phyloP scores from a whole-genome alignment of 2,329 filamentous ascomycete genomes.

The Ceratocystis harringtonii region DNA sequence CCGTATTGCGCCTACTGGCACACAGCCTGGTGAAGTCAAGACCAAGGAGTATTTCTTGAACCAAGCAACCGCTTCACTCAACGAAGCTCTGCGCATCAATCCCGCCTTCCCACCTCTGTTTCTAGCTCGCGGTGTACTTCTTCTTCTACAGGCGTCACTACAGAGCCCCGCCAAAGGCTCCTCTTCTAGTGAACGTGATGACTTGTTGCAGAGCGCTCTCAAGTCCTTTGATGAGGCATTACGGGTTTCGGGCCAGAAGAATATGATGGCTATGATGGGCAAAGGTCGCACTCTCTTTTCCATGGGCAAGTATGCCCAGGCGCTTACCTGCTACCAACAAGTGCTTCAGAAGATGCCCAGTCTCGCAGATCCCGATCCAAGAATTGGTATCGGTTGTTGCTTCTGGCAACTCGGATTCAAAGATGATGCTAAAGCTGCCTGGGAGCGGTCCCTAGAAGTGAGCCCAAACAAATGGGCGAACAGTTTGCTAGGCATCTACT shows the following conservation, averaged over 20 bases:
- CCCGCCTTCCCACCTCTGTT: conserved; percentile 84
- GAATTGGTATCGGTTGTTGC: conserved; percentile 92
- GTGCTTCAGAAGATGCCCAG: conserved; percentile 74
- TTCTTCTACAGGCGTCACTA: conserved; percentile 73
- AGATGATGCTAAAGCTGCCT: conserved; percentile 77
- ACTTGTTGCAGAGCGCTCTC: conserved; percentile 68
- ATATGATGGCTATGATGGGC: conserved; percentile 83
- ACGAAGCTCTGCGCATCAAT: conserved; percentile 89
- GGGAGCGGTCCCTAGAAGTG: conserved; percentile 75
- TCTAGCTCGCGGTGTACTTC: conserved; percentile 77
- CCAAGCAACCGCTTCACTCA: conserved; percentile 76
- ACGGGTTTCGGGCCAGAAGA: conserved; percentile 67
- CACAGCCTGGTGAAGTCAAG: conserved; percentile 52
- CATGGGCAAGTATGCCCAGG: conserved; percentile 70
- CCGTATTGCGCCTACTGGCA: conserved; percentile 45
- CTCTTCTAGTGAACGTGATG: conserved; percentile 45
- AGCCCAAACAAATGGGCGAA: conserved; percentile 73
- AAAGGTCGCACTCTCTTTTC: conserved; percentile 79
- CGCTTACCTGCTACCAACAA: conserved; percentile 72
- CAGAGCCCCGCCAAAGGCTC: conserved; percentile 46
- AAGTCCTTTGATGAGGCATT: conserved; percentile 94
- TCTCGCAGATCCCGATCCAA: conserved; percentile 80
- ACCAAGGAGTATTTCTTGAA: conserved; percentile 91
- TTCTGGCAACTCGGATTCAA: conserved; percentile 95
- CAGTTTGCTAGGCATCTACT: conserved; percentile 77